A percentile compares a stretch with the other conserved stretches of the same genome.
Evolutionary conservation across 495 filamentous ascomycete species (phyloP).

Genomic region (Aspergillus campestris): DNA sequence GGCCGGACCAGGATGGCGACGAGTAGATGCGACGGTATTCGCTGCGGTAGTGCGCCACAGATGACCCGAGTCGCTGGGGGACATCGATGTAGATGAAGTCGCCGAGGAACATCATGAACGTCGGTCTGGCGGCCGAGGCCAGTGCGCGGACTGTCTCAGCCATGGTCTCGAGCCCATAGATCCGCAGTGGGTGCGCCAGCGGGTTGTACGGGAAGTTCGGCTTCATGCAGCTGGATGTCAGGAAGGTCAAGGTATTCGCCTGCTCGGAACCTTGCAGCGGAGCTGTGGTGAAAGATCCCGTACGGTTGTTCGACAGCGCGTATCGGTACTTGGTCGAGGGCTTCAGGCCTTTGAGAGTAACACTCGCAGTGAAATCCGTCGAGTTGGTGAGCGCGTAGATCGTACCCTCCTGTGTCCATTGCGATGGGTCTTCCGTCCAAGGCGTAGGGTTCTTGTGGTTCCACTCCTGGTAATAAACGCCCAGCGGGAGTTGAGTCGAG

Average conservation of each 20-base stretch:
- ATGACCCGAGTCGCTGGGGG: slow-evolving; percentile 64
- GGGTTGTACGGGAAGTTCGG: slow-evolving; percentile 82
- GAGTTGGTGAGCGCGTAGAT: slow-evolving; percentile 57
- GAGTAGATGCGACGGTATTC: slow-evolving; percentile 92
- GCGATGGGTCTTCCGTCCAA: slow-evolving; percentile 44
- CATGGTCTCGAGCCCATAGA: slow-evolving; percentile 69
- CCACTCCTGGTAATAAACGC: slow-evolving; percentile 50
- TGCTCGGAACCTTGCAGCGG: slow-evolving; percentile 53
- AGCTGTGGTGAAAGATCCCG: slow-evolving; percentile 67
- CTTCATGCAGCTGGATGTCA: slow-evolving; percentile 88
- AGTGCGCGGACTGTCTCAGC: slow-evolving; percentile 48
- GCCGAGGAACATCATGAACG: slow-evolving; percentile 98
- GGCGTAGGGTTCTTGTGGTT: slow-evolving; percentile 11
- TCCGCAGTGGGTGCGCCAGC: slow-evolving; percentile 67
- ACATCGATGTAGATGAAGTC: slow-evolving; percentile 98
- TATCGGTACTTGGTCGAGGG: slow-evolving; percentile 69
- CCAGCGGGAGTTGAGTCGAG: slow-evolving; percentile 61
- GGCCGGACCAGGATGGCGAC: slow-evolving; percentile 76
- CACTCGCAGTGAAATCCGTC: slow-evolving; percentile 70
- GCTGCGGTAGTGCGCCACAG: slow-evolving; percentile 67
- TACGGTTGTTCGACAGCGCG: slow-evolving; percentile 71
- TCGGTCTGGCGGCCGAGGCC: slow-evolving; percentile 46
- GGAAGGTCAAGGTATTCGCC: slow-evolving; percentile 69
- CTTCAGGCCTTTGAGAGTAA: slow-evolving; percentile 48
- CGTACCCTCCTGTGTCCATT: slow-evolving; percentile 59